These are phyloP conservation scores for Canavalia gladiata DNA, from an alignment of 306 rosid genomes.

Conservation along the genomic window DNA sequence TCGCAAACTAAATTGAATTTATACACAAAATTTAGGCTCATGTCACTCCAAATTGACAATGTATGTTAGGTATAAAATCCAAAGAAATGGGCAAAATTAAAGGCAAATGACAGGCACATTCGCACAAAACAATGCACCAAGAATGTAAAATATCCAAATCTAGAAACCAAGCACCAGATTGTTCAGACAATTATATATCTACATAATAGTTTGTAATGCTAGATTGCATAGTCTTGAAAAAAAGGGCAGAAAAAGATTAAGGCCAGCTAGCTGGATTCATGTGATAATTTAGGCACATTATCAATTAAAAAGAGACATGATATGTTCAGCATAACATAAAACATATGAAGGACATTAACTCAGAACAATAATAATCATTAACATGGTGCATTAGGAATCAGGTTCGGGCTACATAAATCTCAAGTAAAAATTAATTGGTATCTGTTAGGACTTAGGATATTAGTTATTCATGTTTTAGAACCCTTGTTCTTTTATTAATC, in stretches of 20 bases:
- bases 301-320: neutral
- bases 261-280: neutral
- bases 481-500: neutral
- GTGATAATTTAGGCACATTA: constrained; percentile 6
- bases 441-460: neutral
- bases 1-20: neutral
- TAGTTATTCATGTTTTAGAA: neutral
- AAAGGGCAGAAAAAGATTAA: neutral
- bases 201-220: neutral
- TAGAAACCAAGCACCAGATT: neutral
- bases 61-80: neutral
- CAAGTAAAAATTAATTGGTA: neutral
- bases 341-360: neutral
- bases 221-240: neutral
- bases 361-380: neutral
- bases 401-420: neutral
- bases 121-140: neutral
- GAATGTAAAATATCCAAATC: neutral
- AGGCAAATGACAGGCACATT: neutral
- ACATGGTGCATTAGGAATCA: neutral
- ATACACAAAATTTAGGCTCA: neutral
- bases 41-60: neutral
- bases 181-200: neutral
- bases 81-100: neutral
- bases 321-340: neutral